Conservation (phyloP, 2,329 filamentous ascomycete genomes). For the Mariannaea sp. region DNA sequence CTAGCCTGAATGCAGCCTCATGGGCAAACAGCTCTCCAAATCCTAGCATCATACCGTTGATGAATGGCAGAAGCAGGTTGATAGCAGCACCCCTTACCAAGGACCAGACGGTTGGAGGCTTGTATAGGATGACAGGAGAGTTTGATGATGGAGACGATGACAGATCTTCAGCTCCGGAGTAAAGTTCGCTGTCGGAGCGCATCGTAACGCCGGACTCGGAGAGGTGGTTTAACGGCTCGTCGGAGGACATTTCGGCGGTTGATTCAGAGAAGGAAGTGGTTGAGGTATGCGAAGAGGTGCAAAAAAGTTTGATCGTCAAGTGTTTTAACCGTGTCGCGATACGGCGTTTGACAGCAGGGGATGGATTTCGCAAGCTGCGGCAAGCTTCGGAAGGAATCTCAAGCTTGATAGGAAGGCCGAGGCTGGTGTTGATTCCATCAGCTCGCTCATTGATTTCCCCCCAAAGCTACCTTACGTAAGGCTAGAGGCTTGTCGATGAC, state of each 20-base stretch:
- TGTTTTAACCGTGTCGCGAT: not conserved
- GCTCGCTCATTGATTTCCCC: constrained; percentile 24
- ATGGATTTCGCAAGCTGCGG: not conserved
- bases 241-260: constrained; percentile 55
- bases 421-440: constrained; percentile 32
- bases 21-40: constrained; percentile 97
- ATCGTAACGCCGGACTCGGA: constrained; percentile 77
- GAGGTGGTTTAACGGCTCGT: constrained; percentile 58
- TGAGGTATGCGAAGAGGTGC: not conserved
- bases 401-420: constrained; percentile 22
- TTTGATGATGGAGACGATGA: constrained; percentile 66
- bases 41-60: constrained; percentile 97
- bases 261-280: not conserved
- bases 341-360: not conserved
- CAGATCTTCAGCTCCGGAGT: constrained; percentile 68
- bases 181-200: constrained; percentile 82
- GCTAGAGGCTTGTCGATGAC: constrained; percentile 17
- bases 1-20: constrained; percentile 88
- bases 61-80: constrained; percentile 91
- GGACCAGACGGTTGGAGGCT: constrained; percentile 84
- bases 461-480: constrained; percentile 36
- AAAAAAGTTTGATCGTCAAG: not conserved
- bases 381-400: constrained; percentile 12
- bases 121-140: constrained; percentile 81
- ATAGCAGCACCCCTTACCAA: constrained; percentile 88